Percentiles rank a stretch among this genome's conserved stretches.
These are phyloP conservation scores for Inonotus obliquus DNA, from an alignment of 1,284 basidiomycete species.

Conservation along the genomic window DNA sequence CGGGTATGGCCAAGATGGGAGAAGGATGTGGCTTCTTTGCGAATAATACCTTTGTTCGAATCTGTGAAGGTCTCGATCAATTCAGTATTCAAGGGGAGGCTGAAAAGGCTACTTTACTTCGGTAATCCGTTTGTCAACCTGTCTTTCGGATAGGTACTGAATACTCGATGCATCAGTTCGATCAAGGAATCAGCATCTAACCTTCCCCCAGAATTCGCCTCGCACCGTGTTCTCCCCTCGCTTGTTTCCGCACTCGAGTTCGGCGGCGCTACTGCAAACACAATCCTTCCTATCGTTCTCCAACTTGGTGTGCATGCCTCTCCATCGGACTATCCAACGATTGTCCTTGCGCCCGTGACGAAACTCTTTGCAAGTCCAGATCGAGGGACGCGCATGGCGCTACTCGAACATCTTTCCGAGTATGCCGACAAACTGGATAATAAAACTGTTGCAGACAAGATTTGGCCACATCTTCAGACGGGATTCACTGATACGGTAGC, in stretches of 20 bases:
- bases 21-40: slow-evolving; percentile 77
- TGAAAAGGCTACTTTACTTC: slow-evolving; percentile 74
- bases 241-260: slow-evolving; percentile 82
- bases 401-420: slow-evolving; percentile 82
- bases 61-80: slow-evolving; percentile 83
- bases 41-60: slow-evolving; percentile 79
- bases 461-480: slow-evolving; percentile 95
- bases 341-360: slow-evolving; percentile 74
- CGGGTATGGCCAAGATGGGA: slow-evolving; percentile 68
- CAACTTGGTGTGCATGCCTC: slow-evolving; percentile 73
- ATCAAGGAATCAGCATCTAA: slow-evolving; percentile 77
- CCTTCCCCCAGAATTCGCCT: slow-evolving; percentile 85
- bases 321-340: slow-evolving; percentile 65
- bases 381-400: slow-evolving; percentile 88
- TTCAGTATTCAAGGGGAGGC: slow-evolving; percentile 82
- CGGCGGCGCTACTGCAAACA: slow-evolving; percentile 75
- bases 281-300: slow-evolving; percentile 79
- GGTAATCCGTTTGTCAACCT: slow-evolving; percentile 37
- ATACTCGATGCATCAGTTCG: slow-evolving; percentile 39
- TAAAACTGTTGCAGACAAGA: slow-evolving; percentile 78
- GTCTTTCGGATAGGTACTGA: background rate
- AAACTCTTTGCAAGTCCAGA: slow-evolving; percentile 87
- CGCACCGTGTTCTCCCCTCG: slow-evolving; percentile 84
- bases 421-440: slow-evolving; percentile 88
- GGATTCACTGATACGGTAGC: slow-evolving; percentile 95